Base-by-base conservation (phyloP, 768 basidiomycete species). In the Phylloporus sp. region DNA sequence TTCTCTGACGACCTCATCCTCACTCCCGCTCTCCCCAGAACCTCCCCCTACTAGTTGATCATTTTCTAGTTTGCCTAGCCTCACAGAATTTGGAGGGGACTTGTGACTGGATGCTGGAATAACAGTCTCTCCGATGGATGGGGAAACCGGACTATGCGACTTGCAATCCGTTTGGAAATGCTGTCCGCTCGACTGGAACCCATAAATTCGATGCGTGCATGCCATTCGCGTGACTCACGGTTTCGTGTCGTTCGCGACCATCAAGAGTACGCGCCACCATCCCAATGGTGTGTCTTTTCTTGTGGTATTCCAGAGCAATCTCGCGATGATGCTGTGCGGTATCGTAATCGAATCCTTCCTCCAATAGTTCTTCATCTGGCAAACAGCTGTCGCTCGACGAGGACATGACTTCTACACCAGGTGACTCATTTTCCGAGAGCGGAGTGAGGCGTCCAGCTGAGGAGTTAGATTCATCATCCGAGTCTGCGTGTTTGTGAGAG, bases 281-380 rank as follows among this genome's bases (percentile, higher is more conserved):
- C 9, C 80, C 79, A 41, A 89, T 74, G 15, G 69, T 69, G 28
- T 64, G 66, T 39, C 84, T 78, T 60, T 80, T 84, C 52, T 73
- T 67, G 61, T 83, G 72, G 58, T 90, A 90, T 53, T 81, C 80
- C 33, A 89, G 57, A 15, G 82, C 80, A 53, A 90, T 75, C 61
- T 89, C 86, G 23, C 86, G 81, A 53, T 88, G 84, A 55, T 85
- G 84, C 42, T 71, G 77, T 20, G 78, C 82, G 39, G 70, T 72
- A 53, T 86, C 79, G 26, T 81, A 66, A 55, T 87, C 82, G 21
- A 73, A 69, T 33, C 73, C 76, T 33, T 81, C 77, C 39, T 75
- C 70, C 38, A 69, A 49, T 3, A 67, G 66, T 22, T 70, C 75
- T n/a, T 74, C 73, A 14, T 67, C 64, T 17, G 49, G 50, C 6